phyloP scores from a whole-genome alignment of 805 yeast genomes.

The Starmera dryadoides region DNA sequence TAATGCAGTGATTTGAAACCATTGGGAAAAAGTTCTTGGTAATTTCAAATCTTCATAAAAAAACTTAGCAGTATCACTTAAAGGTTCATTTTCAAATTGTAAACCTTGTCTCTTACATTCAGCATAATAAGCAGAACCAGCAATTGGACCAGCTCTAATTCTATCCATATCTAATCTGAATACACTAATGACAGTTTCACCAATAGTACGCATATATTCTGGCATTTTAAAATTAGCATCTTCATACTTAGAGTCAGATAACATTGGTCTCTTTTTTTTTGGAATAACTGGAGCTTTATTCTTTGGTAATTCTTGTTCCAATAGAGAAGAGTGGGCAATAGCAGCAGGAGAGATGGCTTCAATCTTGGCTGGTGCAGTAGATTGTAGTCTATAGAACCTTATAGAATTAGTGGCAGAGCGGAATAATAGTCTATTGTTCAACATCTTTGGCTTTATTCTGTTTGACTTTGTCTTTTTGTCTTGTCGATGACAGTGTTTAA shows the following conservation, averaged over 20 bases:
- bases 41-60: conserved; percentile 79
- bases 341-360: conserved; percentile 14
- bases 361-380: not conserved
- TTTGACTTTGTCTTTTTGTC: not conserved
- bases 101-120: conserved; percentile 83
- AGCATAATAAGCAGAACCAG: conserved; percentile 82
- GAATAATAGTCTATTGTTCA: not conserved
- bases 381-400: not conserved
- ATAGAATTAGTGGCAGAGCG: not conserved
- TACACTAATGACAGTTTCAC: conserved; percentile 51
- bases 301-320: conserved; percentile 15
- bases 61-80: conserved; percentile 68
- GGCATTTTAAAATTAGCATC: conserved; percentile 32
- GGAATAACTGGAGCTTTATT: conserved; percentile 27
- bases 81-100: conserved; percentile 64
- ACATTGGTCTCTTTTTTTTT: conserved; percentile 23
- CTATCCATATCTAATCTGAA: conserved; percentile 86
- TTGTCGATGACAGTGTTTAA: too few species aligned
- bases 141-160: conserved; percentile 88
- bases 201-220: conserved; percentile 47
- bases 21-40: conserved; percentile 87
- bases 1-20: conserved; percentile 87
- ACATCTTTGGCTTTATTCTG: not conserved
- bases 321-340: conserved; percentile 18
- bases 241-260: conserved; percentile 32